A percentile compares a stretch with the other conserved stretches of the same genome.
phyloP scores from a whole-genome alignment of 805 yeast species.

The Saccharomycopsis amapae region DNA sequence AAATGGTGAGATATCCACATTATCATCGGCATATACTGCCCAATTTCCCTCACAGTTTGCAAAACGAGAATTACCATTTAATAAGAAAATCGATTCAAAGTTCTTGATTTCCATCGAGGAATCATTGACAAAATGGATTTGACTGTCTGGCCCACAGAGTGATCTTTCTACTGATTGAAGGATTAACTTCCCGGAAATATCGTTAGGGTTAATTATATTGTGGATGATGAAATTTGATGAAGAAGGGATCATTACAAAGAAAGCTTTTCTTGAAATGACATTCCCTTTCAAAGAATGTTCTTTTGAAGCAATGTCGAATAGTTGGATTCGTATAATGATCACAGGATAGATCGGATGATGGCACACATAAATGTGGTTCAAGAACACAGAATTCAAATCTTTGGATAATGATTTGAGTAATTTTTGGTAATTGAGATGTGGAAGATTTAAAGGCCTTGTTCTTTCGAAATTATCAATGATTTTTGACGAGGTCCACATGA shows the following conservation, averaged over 20 bases:
- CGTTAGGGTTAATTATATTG: slow-evolving; percentile 34
- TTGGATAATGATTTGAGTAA: slow-evolving; percentile 43
- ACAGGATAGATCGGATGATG: slow-evolving; percentile 58
- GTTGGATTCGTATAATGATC: slow-evolving; percentile 56
- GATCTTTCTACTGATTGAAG: slow-evolving; percentile 54
- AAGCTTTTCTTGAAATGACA: slow-evolving; percentile 51
- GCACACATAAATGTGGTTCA: slow-evolving; percentile 60
- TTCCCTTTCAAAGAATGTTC: slow-evolving; percentile 20
- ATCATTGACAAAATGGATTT: slow-evolving; percentile 31
- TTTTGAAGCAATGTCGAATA: slow-evolving; percentile 42
- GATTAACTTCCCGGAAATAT: slow-evolving; percentile 44
- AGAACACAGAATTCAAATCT: slow-evolving; percentile 44
- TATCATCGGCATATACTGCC: slow-evolving; percentile 64
- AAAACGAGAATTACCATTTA: slow-evolving; percentile 57
- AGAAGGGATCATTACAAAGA: slow-evolving; percentile 58
- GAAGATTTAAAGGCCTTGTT: slow-evolving; percentile 28
- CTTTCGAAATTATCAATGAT: slow-evolving; percentile 26
- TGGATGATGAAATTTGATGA: slow-evolving; percentile 64
- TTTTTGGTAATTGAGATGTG: slow-evolving; percentile 39
- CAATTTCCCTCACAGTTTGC: slow-evolving; percentile 62
- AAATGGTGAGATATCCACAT: slow-evolving; percentile 59
- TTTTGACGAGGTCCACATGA: slow-evolving; percentile 32
- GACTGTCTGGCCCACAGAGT: slow-evolving; percentile 30
- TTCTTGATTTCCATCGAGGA: slow-evolving; percentile 37
- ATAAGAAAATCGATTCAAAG: slow-evolving; percentile 40